Evolutionary conservation across 495 filamentous ascomycete species (phyloP).

Genomic region (Trichoderma erinaceum): DNA sequence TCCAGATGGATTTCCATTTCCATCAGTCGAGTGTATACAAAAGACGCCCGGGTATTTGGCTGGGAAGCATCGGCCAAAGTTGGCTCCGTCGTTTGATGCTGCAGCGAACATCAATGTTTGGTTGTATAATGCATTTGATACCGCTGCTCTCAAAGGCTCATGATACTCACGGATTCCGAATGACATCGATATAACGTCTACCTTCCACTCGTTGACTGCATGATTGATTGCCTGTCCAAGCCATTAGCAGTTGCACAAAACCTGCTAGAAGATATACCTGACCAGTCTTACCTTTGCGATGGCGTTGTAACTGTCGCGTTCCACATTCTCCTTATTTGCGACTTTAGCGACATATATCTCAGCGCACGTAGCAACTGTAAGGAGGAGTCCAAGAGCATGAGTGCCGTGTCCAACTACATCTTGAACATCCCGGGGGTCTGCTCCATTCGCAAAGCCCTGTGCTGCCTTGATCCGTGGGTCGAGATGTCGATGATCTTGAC

Average conservation of each 20-base stretch:
- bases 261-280: constrained; percentile 18
- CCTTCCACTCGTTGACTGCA: constrained; percentile 30
- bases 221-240: constrained; percentile 29
- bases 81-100: constrained; percentile 33
- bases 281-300: constrained; percentile 28
- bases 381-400: constrained; percentile 29
- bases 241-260: constrained; percentile 20
- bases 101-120: constrained; percentile 30
- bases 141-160: constrained; percentile 25
- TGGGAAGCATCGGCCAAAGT: constrained; percentile 29
- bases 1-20: constrained; percentile 28
- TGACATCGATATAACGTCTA: constrained; percentile 35
- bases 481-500: constrained; percentile 18
- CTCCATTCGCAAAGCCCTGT: constrained; percentile 24
- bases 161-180: constrained; percentile 29
- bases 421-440: constrained; percentile 23
- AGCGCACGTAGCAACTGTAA: constrained; percentile 28
- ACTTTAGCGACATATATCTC: constrained; percentile 32
- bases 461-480: constrained; percentile 27
- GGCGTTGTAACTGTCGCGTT: constrained; percentile 23
- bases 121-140: constrained; percentile 24
- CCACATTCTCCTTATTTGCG: constrained; percentile 23
- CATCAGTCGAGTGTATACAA: constrained; percentile 34
- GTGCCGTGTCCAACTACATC: constrained; percentile 33
- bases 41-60: constrained; percentile 30